Conservation (phyloP, 768 basidiomycete species). For the Pisolithus tinctorius region DNA sequence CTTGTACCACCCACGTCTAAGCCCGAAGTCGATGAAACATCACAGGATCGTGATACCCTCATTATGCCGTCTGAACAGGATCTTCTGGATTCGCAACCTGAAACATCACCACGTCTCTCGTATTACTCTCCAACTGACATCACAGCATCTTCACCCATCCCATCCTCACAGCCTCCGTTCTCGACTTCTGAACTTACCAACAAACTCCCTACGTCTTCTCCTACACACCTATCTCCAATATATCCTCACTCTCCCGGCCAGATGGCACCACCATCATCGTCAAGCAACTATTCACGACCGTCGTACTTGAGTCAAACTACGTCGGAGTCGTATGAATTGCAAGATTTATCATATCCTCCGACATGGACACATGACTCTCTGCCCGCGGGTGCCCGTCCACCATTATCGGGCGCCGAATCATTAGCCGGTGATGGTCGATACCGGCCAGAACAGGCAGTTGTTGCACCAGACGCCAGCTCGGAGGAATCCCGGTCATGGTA, state of each 20-base stretch:
- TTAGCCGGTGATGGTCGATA: conserved; percentile 6
- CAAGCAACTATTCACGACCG: conserved; percentile 1
- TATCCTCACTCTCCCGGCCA: not conserved
- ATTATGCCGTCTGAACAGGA: conserved; percentile 11
- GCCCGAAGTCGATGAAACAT: conserved; percentile 11
- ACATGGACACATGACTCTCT: conserved; percentile 5
- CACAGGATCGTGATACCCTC: not conserved
- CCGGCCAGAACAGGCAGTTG: conserved; percentile 4
- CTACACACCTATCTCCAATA: conserved; percentile 2
- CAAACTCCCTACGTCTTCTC: conserved; percentile 29
- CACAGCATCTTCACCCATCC: conserved; percentile 50
- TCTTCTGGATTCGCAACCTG: not conserved
- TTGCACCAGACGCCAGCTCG: not conserved
- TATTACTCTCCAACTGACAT: conserved; percentile 54
- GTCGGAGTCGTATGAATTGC: conserved; percentile 35
- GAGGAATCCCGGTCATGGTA: conserved; percentile 6
- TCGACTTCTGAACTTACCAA: conserved; percentile 41
- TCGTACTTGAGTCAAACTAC: not conserved
- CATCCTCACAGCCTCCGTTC: conserved; percentile 42
- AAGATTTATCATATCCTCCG: conserved; percentile 15
- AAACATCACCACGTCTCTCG: conserved; percentile 38
- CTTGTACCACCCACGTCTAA: conserved; percentile 20
- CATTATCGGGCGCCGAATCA: not conserved
- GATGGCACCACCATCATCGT: conserved; percentile 2
- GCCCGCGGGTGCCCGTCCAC: not conserved